Base-by-base conservation (phyloP, 2,329 filamentous ascomycete species). In the Xylaria hypoxylon region DNA sequence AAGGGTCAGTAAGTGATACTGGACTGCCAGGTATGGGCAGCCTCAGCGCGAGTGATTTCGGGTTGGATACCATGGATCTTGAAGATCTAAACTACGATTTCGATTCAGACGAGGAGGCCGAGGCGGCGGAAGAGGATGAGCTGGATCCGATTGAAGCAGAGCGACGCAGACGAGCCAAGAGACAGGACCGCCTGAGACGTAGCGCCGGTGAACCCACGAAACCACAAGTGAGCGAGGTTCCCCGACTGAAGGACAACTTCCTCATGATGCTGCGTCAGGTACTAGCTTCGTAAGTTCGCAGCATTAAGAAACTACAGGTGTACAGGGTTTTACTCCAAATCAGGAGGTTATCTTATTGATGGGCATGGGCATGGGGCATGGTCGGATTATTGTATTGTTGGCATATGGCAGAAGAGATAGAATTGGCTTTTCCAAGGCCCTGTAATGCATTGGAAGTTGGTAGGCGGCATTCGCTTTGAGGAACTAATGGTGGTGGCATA, bases 61-160 rank as follows among this genome's bases (percentile, higher is more conserved):
- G 96, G 0, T 82, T 99, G 22, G 89, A 97, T 76, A 88, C 92
- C 74, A 90, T 92, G 76, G 96, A 98, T 77, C 82, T 98, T 15
- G 88, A 95, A 76, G 94, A 97, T 68, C 89, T 97, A 78, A 88
- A 88, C 50, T 93, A 96, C 72, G 92, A 92, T 2, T 92, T 94
- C 62, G 87, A 89, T 1, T 87, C 86, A 1, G 89, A 90, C 13
- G 86, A 88, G 5, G 88, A 90, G 65, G 87, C 83, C 0, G 88
- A 91, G 71, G 85, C 91, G n/a, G 90, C 91, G 62, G 87, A 86
- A 13, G 90, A 92, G 59, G 93, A 96, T 64, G 90, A 94, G 65
- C 80, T 92, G 67, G 94, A 98, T 75, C 94, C 95, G 1, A 96
- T 99, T 70, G 89, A 90, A 68, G 92, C 92, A 5, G 96, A 98